Base-by-base conservation (phyloP, 768 basidiomycete species). In the Chalciporus chontae region DNA sequence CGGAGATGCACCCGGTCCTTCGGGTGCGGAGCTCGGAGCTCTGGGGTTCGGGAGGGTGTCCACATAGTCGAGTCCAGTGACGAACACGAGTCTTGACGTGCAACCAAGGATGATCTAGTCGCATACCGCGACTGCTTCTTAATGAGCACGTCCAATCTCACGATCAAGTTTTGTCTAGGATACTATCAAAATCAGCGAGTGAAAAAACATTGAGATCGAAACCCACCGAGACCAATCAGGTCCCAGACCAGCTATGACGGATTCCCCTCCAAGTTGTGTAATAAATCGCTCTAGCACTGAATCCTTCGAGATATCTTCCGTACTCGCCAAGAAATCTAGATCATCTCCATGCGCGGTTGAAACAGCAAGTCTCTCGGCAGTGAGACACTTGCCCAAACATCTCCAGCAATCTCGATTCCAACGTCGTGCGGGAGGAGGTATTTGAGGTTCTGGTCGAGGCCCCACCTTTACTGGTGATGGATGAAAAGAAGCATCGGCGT, bases 401-500 rank as follows among this genome's bases (percentile, higher is more conserved):
- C 86, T 90, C 90, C 90, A 94, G 45, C 91, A 86, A 18, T 79
- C 78, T 59, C 84, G 85, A 4, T 75, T 73, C 90, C 90, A 94
- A 36, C 67, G 69, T 13, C 69, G 55, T 11, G 45, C 39, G 1
- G 13, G 23, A 34, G 59, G 54, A 8, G 56, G 53, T 15, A 52
- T 34, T 0, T 42, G n/a, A 21, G 48, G 39, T n/a, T 41, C 45
- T 4, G 45, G 36, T 10, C 0, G 19, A 31, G 47, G 49, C 2
- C 27, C 14, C 21, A 37, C 18, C 31, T 57, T 60, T 34, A 52
- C 26, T 11, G 63, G 64, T 0, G 61, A 63, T 26, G 56, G 14
- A 1, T 54, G 40, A 37, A 62, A 56, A 1, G 58, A 53, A 14
- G 52, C 1, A 49, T 60, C 51, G 1, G 62, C 57, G 26, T 67